Evolutionary conservation across 2,329 filamentous ascomycete species (phyloP).

Genomic region (Alternaria infectoria): DNA sequence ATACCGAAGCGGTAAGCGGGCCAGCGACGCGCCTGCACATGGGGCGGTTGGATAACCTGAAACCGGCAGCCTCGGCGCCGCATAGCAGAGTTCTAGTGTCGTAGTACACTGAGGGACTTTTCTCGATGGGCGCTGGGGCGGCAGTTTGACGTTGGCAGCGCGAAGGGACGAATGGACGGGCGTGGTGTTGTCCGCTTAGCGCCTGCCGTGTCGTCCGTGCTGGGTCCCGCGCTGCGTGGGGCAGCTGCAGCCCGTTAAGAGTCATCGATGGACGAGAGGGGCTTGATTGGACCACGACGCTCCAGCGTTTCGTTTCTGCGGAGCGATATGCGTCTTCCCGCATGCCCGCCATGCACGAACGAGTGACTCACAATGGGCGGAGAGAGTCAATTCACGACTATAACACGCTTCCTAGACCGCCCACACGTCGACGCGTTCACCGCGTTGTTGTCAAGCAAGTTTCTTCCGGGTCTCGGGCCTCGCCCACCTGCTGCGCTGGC

Average conservation of each 20-base stretch:
- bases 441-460: slow-evolving; percentile 34
- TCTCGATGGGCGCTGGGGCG: slow-evolving; percentile 29
- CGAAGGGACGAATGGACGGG: slow-evolving; percentile 38
- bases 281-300: slow-evolving; percentile 39
- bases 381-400: slow-evolving; percentile 41
- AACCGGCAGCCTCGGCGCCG: slow-evolving; percentile 41
- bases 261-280: slow-evolving; percentile 32
- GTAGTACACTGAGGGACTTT: slow-evolving; percentile 6
- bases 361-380: slow-evolving; percentile 47
- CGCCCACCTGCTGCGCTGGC: slow-evolving; percentile 35
- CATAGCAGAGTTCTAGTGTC: slow-evolving; percentile 7
- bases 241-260: slow-evolving; percentile 34
- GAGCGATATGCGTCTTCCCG: slow-evolving; percentile 30
- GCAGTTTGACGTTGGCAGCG: slow-evolving; percentile 41
- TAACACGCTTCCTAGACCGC: slow-evolving; percentile 44
- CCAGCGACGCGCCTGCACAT: slow-evolving; percentile 43
- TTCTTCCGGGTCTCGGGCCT: slow-evolving; percentile 37
- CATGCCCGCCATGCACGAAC: slow-evolving; percentile 28
- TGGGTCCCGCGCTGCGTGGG: slow-evolving; percentile 22
- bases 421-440: slow-evolving; percentile 37
- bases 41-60: slow-evolving; percentile 47
- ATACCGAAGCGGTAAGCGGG: slow-evolving; percentile 28
- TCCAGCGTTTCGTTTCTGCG: slow-evolving; percentile 43
- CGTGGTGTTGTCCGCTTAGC: slow-evolving; percentile 39
- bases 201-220: slow-evolving; percentile 34